A percentile compares a stretch with the other conserved stretches of the same genome.
These are phyloP conservation scores for Monocercomonoides exilis DNA, from an alignment of 78 protist genomes.

Conservation along the genomic window DNA sequence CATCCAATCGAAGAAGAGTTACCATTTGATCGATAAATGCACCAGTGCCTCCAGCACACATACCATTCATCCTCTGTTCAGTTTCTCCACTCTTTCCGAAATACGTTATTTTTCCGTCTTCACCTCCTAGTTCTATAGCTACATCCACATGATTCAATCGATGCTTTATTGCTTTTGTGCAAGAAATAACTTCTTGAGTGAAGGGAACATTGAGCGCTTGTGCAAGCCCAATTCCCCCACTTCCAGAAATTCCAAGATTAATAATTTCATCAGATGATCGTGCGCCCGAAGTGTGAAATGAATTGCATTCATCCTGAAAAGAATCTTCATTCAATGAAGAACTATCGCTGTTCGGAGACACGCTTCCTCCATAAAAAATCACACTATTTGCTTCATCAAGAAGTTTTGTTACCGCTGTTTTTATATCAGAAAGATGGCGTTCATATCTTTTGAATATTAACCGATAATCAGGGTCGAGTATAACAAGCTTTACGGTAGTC, in stretches of 20 bases:
- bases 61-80: not conserved
- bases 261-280: not conserved
- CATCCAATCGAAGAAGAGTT: not conserved
- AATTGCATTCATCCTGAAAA: no score
- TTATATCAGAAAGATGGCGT: not conserved
- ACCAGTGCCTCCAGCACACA: slow-evolving; percentile 27
- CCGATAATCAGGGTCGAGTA: not conserved
- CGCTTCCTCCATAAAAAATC: not conserved
- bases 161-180: not conserved
- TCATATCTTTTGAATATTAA: not conserved
- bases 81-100: not conserved
- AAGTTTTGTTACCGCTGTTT: not conserved
- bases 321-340: not conserved
- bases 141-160: not conserved
- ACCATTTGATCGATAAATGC: slow-evolving; percentile 19
- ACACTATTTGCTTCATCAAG: not conserved
- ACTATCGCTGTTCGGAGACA: not conserved
- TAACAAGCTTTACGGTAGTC: slow-evolving; percentile 8
- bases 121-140: slow-evolving; percentile 21
- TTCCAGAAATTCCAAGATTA: not conserved
- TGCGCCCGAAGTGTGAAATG: no score
- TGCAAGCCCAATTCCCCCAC: not conserved
- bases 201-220: not conserved
- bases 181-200: slow-evolving; percentile 2
- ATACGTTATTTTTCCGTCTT: slow-evolving; percentile 6